phyloP scores from a whole-genome alignment of 768 basidiomycete species.

The Mycena polygramma region DNA sequence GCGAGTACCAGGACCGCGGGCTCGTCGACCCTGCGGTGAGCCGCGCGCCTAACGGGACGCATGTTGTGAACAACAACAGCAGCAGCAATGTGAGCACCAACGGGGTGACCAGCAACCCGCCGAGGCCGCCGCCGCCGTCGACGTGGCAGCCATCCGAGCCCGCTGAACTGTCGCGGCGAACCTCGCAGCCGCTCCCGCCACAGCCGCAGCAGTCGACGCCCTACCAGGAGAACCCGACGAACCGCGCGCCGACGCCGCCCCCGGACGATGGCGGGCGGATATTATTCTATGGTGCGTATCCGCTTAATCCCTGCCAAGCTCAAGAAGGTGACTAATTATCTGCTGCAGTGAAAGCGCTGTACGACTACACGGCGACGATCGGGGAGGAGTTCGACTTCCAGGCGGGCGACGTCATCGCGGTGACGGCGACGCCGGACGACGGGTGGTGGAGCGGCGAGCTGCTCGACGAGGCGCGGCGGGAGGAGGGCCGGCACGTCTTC shows the following conservation, averaged over 20 bases:
- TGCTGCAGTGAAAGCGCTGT: slow-evolving; percentile 84
- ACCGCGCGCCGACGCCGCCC: slow-evolving; percentile 36
- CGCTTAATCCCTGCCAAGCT: slow-evolving; percentile 9
- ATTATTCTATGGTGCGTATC: slow-evolving; percentile 85
- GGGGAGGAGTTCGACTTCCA: slow-evolving; percentile 98
- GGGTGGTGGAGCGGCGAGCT: slow-evolving; percentile 98
- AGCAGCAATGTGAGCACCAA: background rate
- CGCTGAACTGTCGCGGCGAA: slow-evolving; percentile 6
- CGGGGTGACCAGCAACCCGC: slow-evolving; percentile 46
- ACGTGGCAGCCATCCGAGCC: slow-evolving; percentile 35
- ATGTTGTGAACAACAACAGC: slow-evolving; percentile 42
- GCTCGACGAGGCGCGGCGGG: slow-evolving; percentile 79
- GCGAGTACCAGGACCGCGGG: slow-evolving; percentile 30
- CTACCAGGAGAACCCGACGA: slow-evolving; percentile 31
- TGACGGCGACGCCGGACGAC: slow-evolving; percentile 93
- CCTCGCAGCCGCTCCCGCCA: slow-evolving; percentile 35
- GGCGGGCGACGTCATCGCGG: slow-evolving; percentile 94
- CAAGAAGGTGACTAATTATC: background rate
- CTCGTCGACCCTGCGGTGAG: slow-evolving; percentile 28
- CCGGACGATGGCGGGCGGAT: slow-evolving; percentile 83
- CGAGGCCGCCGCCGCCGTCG: slow-evolving; percentile 39
- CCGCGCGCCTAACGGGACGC: slow-evolving; percentile 25
- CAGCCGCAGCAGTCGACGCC: slow-evolving; percentile 24
- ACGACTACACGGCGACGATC: slow-evolving; percentile 87
- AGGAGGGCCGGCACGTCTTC: slow-evolving; percentile 84